Conservation (phyloP, 2,329 filamentous ascomycete species). For the Penicillium rolfsii region DNA sequence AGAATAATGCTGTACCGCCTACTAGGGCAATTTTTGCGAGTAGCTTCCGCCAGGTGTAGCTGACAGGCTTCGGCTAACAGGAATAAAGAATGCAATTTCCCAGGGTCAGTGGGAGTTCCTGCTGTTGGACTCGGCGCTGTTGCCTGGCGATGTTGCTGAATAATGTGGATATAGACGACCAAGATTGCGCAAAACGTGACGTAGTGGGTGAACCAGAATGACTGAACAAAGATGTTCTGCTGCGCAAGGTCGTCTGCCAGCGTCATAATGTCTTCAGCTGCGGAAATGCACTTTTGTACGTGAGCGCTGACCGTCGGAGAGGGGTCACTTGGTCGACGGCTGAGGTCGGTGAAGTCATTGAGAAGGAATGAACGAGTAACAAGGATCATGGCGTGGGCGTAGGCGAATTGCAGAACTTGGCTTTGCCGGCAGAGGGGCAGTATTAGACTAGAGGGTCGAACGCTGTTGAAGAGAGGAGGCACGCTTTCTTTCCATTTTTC, state of each 20-base stretch:
- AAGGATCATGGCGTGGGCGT: conserved; percentile 46
- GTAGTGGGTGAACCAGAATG: conserved; percentile 51
- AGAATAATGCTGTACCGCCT: conserved; percentile 54
- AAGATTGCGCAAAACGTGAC: conserved; percentile 49
- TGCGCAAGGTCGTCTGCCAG: conserved; percentile 42
- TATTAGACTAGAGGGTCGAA: conserved; percentile 42
- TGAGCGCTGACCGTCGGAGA: conserved; percentile 41
- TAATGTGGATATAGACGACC: conserved; percentile 48
- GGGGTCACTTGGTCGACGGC: conserved; percentile 35
- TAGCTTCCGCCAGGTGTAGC: conserved; percentile 51
- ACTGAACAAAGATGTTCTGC: conserved; percentile 42
- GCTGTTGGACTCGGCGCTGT: conserved; percentile 23
- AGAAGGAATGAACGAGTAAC: conserved; percentile 43
- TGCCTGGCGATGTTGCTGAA: conserved; percentile 42
- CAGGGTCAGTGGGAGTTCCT: conserved; percentile 25
- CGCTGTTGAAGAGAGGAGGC: conserved; percentile 43
- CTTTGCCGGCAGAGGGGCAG: conserved; percentile 44
- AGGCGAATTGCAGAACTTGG: conserved; percentile 44
- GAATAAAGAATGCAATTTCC: conserved; percentile 40
- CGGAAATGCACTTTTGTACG: conserved; percentile 49
- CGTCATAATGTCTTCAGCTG: conserved; percentile 46
- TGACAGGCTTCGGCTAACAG: conserved; percentile 51
- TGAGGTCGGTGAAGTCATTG: conserved; percentile 43
- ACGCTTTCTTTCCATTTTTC: conserved; percentile 44
- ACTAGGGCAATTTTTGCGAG: conserved; percentile 52